Base-by-base conservation (phyloP, 2,329 filamentous ascomycete species). In the Ophiosphaerella narmari region DNA sequence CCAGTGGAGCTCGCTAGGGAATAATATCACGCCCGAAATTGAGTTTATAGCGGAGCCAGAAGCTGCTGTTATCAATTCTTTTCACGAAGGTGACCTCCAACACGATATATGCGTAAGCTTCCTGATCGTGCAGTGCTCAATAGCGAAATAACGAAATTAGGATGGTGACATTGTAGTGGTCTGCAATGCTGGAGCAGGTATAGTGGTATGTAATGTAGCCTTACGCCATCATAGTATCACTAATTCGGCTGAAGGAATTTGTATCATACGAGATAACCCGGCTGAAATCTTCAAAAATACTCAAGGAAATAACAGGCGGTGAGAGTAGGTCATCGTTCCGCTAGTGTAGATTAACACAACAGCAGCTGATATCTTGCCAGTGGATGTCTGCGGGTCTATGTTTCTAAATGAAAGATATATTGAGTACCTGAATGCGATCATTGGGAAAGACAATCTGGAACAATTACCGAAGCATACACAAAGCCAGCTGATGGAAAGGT, bases 111-210 rank as follows among this genome's bases (percentile, higher is more conserved):
- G 23, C 8, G 35, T 37, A 37, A 11, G 34, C 4, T 21, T 21
- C 18, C 18, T 36, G 32, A 11, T 34, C 32, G 32, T n/a, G 11
- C n/a, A 34, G 32, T 34, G 3, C n/a, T 4, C n/a, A n/a, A 12
- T 6, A n/a, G 32, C n/a, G n/a, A 37, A 36, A 9, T 37, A 36
- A 14, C 23, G 4, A 31, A 1, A 13, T 14, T 40, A 50, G 48
- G 31, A 26, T 9, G 41, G 37, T 12, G 48, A 50, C 33, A 46
- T 45, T 8, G 31, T 50, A 7, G 23, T 42, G 8, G 46, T 50
- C 16, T 50, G 48, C 38, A 42, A 50, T 38, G 42, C 48, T n/a
- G 48, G 48, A 5, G 48, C 42, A 7, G 42, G 48, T 12, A 50
- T 37, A 7, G 48, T 46, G 21, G 48, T 50, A 50, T 36, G 48